Percentiles rank a stretch among this genome's conserved stretches.
phyloP scores from a whole-genome alignment of 192 early-diverging fungal species.

The Coemansia sp. region DNA sequence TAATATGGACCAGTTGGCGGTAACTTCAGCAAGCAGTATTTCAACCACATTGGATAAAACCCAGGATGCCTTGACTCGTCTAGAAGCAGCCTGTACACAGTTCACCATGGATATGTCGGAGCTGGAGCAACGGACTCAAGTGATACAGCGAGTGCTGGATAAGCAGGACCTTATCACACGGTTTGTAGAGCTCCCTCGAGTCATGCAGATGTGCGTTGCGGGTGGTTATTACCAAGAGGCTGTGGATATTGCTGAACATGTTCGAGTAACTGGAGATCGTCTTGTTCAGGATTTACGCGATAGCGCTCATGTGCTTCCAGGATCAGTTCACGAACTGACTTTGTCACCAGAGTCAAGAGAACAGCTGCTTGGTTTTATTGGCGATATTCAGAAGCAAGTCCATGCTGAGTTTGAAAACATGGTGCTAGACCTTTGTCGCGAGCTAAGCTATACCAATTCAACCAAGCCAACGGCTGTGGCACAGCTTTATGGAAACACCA shows the following conservation, averaged over 20 bases:
- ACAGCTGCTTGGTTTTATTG: constrained; percentile 32
- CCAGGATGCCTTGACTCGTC: constrained; percentile 25
- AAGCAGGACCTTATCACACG: constrained; percentile 49
- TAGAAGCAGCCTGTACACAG: constrained; percentile 30
- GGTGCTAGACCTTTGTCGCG: constrained; percentile 36
- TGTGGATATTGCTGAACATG: constrained; percentile 49
- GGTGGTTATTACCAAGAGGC: constrained; percentile 52
- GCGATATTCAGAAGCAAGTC: constrained; percentile 38
- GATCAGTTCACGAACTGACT: constrained; percentile 11
- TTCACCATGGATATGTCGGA: constrained; percentile 28
- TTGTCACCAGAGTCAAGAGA: constrained; percentile 8
- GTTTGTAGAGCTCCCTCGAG: constrained; percentile 49
- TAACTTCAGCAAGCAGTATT: constrained; percentile 10
- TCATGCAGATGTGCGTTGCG: constrained; percentile 53
- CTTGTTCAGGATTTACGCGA: constrained; percentile 37
- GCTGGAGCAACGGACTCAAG: constrained; percentile 33
- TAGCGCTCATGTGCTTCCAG: constrained; percentile 30
- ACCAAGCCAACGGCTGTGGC: not conserved
- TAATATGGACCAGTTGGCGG: constrained; percentile 18
- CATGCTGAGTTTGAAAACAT: constrained; percentile 47
- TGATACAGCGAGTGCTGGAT: constrained; percentile 44
- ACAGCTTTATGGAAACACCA: not conserved
- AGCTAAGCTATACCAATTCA: constrained; percentile 26
- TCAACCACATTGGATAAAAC: constrained; percentile 15
- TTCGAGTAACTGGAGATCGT: constrained; percentile 38